Base-by-base conservation (phyloP, 768 basidiomycete species). In the Erythrobasidium yunnanense region DNA sequence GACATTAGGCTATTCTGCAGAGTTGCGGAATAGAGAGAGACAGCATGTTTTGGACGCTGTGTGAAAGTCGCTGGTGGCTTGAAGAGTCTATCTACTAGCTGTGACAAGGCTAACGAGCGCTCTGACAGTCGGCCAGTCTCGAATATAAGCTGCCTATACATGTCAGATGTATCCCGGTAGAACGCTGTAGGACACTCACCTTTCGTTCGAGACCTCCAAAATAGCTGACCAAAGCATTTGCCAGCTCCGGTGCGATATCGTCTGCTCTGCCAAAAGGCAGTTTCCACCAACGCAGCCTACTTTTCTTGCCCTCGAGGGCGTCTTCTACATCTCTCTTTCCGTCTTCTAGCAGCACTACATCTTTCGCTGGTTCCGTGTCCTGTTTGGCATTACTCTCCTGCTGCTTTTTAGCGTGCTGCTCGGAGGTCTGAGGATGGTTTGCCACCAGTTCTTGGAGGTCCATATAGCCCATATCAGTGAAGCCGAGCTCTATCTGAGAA, bases 281-380 rank as follows among this genome's bases (percentile, higher is more conserved):
- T 50, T 70, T 69, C 69, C 70, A 72, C 70, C 71, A 72, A 22
- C 63, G 55, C n/a, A 74, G 33, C 7, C 71, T 58, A 0, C 8
- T 32, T 22, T 35, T 7, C 23, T 51, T 51, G 17, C 13, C 49
- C 8, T 52, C 30, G 5, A 63, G 27, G 22, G 47, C 60, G 23
- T 7, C 27, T 33, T 63, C 18, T 30, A 63, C 60, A 8, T 49
- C 46, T 27, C 42, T 63, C 22, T 13, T 49, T 13, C 60, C 60
- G 32, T 63, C 60, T 25, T 63, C 60, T 20, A 63, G 47, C 5
- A 63, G 60, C 18, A n/a, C 20, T 17, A 51, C 47, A n/a, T 63
- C 46, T 27, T 63, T 23, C 45, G 42, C 25, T 11, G 20, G 27
- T 30, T 55, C 17, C 11, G n/a, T n/a, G n/a, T 23, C 50, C 7